Evolutionary conservation across 148 eudicot genomes (phyloP).

Genomic region (Rhododendron williamsianum): DNA sequence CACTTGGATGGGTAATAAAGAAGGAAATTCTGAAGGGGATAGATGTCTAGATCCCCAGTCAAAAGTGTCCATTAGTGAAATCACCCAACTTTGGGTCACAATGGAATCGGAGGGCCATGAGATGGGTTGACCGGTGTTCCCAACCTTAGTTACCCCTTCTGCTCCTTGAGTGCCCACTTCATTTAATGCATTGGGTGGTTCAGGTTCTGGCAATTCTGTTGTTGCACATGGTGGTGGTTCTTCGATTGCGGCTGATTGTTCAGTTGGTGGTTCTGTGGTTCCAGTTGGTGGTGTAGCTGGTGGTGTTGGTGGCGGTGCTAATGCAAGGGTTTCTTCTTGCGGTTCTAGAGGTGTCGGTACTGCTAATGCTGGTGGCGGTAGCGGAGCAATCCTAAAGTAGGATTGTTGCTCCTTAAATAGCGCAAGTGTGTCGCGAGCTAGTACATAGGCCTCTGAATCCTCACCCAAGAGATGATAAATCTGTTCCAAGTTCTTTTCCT

Average conservation of each 20-base stretch:
- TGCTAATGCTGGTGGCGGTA: not conserved
- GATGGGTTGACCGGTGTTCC: conserved; percentile 29
- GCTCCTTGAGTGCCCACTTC: not conserved
- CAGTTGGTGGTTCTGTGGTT: not conserved
- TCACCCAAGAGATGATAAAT: not conserved
- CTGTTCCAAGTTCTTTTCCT: not conserved
- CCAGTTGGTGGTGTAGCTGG: not conserved
- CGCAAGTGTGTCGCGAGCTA: not conserved
- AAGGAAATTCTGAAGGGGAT: conserved; percentile 50
- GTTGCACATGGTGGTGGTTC: not conserved
- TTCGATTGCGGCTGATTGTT: not conserved
- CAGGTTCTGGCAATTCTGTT: not conserved
- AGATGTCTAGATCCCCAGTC: conserved; percentile 62
- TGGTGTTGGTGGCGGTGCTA: not conserved
- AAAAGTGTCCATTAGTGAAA: conserved; percentile 48
- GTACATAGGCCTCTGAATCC: not conserved
- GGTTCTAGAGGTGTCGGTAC: not conserved
- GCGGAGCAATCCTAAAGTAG: not conserved
- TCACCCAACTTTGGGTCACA: conserved; percentile 59
- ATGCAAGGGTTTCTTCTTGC: not conserved
- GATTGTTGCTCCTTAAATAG: not conserved
- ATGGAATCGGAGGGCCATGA: conserved; percentile 50
- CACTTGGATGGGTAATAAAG: conserved; percentile 56
- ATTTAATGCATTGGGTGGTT: not conserved
- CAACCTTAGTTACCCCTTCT: not conserved